Evolutionary conservation across 2,329 filamentous ascomycete genomes (phyloP).

Genomic region (Nothophoma quercina): DNA sequence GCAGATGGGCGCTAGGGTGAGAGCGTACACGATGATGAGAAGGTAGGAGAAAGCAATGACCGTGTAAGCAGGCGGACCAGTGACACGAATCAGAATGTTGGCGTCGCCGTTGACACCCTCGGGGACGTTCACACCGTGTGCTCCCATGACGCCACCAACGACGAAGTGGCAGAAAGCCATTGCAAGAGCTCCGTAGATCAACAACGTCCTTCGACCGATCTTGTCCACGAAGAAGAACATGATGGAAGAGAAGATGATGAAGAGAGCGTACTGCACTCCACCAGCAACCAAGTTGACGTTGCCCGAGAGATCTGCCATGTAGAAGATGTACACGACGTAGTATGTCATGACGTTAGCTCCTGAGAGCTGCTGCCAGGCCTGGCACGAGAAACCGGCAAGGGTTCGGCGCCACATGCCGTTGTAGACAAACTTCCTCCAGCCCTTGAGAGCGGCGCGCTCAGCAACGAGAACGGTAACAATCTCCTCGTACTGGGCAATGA

Average conservation of each 20-base stretch:
- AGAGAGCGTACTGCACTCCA: slow-evolving; percentile 53
- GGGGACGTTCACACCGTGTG: slow-evolving; percentile 53
- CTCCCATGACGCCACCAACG: slow-evolving; percentile 52
- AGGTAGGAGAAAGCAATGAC: slow-evolving; percentile 73
- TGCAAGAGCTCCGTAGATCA: slow-evolving; percentile 53
- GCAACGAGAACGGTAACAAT: slow-evolving; percentile 53
- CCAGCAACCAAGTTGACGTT: slow-evolving; percentile 57
- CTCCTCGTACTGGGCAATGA: slow-evolving; percentile 59
- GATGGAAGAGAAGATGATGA: slow-evolving; percentile 52
- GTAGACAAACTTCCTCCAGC: slow-evolving; percentile 56
- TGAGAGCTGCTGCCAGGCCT: slow-evolving; percentile 63
- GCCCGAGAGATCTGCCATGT: slow-evolving; percentile 64
- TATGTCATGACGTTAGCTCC: slow-evolving; percentile 50
- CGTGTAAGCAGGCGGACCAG: slow-evolving; percentile 63
- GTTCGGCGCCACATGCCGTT: slow-evolving; percentile 68
- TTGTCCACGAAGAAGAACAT: slow-evolving; percentile 55
- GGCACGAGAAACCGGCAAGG: slow-evolving; percentile 63
- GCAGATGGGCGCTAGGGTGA: slow-evolving; percentile 69
- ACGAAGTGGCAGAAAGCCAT: slow-evolving; percentile 59
- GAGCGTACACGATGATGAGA: slow-evolving; percentile 68
- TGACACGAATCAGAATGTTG: slow-evolving; percentile 64
- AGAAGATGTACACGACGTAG: slow-evolving; percentile 68
- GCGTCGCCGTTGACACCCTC: slow-evolving; percentile 55
- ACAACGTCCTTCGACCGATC: slow-evolving; percentile 50
- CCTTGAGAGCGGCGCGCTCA: slow-evolving; percentile 49